Percentiles rank a stretch among this genome's conserved stretches.
These are phyloP conservation scores for Fraxinus velutina DNA, from an alignment of 305 asterid genomes.

Conservation along the genomic window DNA sequence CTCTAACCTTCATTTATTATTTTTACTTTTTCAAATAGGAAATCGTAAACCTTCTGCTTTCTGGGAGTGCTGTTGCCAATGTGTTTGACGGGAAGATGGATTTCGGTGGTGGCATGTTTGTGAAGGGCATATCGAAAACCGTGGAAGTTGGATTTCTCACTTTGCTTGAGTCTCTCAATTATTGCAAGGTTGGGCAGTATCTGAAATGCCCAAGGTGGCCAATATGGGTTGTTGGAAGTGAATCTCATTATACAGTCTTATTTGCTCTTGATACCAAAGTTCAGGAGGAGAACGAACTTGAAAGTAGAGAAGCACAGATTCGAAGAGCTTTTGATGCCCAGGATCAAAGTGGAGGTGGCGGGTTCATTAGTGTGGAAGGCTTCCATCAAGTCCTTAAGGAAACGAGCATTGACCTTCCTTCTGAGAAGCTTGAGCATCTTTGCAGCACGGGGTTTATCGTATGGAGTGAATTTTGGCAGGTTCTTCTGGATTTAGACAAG, in stretches of 20 bases:
- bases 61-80: constrained; percentile 78
- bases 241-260: constrained; percentile 86
- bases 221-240: constrained; percentile 98
- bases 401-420: constrained; percentile 53
- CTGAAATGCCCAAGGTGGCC: constrained; percentile 95
- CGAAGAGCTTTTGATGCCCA: constrained; percentile 85
- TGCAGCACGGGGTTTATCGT: constrained; percentile 70
- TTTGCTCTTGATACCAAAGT: constrained; percentile 81
- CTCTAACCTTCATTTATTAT: constrained; percentile 4
- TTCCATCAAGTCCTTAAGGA: constrained; percentile 73
- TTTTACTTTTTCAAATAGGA: constrained; percentile 48
- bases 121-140: constrained; percentile 69
- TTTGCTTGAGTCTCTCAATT: constrained; percentile 78
- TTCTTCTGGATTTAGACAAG: constrained; percentile 70
- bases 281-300: constrained; percentile 82
- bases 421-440: constrained; percentile 63
- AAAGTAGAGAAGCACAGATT: constrained; percentile 67
- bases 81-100: constrained; percentile 90
- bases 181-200: constrained; percentile 78
- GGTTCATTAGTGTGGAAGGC: constrained; percentile 85
- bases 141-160: constrained; percentile 97
- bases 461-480: constrained; percentile 96
- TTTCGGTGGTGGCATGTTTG: constrained; percentile 89
- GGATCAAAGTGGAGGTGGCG: constrained; percentile 98
- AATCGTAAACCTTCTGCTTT: constrained; percentile 87